Base-by-base conservation (phyloP, 176 grass and related monocot genomes). In the Areca catechu region DNA sequence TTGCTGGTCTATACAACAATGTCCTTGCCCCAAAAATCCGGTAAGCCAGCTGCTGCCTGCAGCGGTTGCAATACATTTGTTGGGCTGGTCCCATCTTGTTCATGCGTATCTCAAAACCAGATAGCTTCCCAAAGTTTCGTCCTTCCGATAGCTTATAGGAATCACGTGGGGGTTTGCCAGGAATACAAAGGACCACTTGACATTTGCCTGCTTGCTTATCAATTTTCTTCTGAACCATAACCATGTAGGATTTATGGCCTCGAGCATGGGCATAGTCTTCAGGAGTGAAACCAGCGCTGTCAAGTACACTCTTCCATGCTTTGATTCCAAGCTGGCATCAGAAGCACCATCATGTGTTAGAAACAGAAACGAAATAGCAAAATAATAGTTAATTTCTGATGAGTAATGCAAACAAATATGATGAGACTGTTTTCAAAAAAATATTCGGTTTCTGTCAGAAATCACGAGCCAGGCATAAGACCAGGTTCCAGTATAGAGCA, bases 201-300 rank as follows among this genome's bases (percentile, higher is more conserved):
- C 55, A 60, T 55, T 58, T 66, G 49, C 50, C 34, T 18, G 70
- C 23, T 60, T 67, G 79, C 50, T 56, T 64, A 57, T 88, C 81
- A 17, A 85, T 82, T 71, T 97, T 88, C 62, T 77, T 76, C 73
- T 91, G 80, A 53, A 97, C 77, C 77, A 97, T 71, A 72, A 68
- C 57, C 24, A 77, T 67, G 61, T 97, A 91, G 29, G 83, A 82
- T 61, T 51, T 4, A 51, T 91, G 77, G 3, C 60, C 92, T 61
- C 56, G 82, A 43, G 71, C 49, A 21, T 43, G 15, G 53, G 92
- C 92, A 21, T 81, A 90, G 19, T 91, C 86, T 72, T 83, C 83
- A 7, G 92, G 92, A 68, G 92, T 88, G 59, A 77, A 76, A 23
- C 80, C 80, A 50, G 57, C 68, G 20, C 28, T 24, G 22, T 89